Conservation (phyloP, 1,139 yeast species). For the Pichia cactophila region DNA sequence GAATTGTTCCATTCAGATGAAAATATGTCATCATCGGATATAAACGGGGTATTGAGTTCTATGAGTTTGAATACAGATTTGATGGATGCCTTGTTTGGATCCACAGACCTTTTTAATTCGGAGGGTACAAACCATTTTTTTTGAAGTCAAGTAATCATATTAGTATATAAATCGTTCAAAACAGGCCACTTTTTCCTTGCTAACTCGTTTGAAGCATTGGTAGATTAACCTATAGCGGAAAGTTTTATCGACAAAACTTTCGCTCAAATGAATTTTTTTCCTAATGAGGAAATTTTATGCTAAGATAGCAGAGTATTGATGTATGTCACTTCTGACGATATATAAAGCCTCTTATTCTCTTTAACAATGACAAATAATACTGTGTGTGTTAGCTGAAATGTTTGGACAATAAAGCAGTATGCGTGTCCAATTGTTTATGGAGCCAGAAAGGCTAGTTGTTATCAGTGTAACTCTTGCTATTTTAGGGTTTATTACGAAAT, state of each 20-base stretch:
- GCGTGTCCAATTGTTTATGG: too few relatives aligned
- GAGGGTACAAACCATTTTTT: neutral
- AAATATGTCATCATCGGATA: slow-evolving; percentile 1
- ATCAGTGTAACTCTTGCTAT: neutral
- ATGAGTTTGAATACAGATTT: slow-evolving; percentile 26
- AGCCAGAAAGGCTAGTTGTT: neutral
- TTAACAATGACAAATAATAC: too few relatives aligned
- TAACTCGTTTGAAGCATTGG: neutral
- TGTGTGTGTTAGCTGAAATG: too few relatives aligned
- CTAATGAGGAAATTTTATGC: slow-evolving; percentile 18
- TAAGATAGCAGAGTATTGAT: neutral
- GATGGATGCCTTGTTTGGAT: slow-evolving; percentile 27
- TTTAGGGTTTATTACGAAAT: neutral
- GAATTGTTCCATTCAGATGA: neutral
- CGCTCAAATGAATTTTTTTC: slow-evolving; percentile 10
- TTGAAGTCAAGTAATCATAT: neutral
- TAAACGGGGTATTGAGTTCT: slow-evolving; percentile 23
- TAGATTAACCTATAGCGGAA: neutral
- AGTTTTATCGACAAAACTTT: neutral
- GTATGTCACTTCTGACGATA: neutral
- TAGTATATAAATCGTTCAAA: neutral
- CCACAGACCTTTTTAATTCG: slow-evolving; percentile 15
- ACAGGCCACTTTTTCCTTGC: neutral
- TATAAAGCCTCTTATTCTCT: neutral
- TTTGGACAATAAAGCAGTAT: neutral